Percentiles rank a stretch among this genome's conserved stretches.
phyloP scores from a whole-genome alignment of 108 stramenopile species.

The Aurantiochytrium sp. region DNA sequence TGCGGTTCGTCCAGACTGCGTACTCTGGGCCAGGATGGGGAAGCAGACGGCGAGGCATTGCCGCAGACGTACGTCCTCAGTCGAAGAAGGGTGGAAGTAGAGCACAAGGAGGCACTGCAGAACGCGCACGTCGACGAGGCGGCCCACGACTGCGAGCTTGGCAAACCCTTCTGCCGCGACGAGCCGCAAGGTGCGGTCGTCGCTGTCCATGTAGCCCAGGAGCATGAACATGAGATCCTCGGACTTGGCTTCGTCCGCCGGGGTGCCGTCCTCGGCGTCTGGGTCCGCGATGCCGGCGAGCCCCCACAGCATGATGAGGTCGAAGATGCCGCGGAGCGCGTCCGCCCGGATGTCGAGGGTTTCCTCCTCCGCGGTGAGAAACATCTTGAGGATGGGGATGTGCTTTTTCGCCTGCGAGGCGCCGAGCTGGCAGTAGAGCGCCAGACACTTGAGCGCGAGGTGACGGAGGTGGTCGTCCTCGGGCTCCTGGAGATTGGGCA shows the following conservation, averaged over 20 bases:
- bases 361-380: neutral
- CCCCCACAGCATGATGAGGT: neutral
- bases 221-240: neutral
- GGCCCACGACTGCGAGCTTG: neutral
- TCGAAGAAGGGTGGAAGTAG: neutral
- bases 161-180: conserved; percentile 24
- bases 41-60: conserved; percentile 22
- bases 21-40: neutral
- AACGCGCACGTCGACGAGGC: conserved; percentile 8
- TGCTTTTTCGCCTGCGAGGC: neutral
- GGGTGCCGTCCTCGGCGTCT: neutral
- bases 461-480: neutral
- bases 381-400: neutral
- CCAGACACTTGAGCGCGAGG: neutral
- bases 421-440: neutral
- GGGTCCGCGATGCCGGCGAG: neutral
- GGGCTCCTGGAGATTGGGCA: conserved; percentile 5
- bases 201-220: neutral
- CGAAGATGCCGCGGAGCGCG: neutral
- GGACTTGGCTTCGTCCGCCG: neutral
- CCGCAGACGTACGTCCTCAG: neutral
- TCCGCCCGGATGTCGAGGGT: neutral
- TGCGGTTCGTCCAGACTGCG: neutral
- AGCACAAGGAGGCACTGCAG: neutral
- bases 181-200: neutral